These are phyloP conservation scores for Babesia bigemina DNA, from an alignment of 169 alveolate genomes.

Conservation along the genomic window DNA sequence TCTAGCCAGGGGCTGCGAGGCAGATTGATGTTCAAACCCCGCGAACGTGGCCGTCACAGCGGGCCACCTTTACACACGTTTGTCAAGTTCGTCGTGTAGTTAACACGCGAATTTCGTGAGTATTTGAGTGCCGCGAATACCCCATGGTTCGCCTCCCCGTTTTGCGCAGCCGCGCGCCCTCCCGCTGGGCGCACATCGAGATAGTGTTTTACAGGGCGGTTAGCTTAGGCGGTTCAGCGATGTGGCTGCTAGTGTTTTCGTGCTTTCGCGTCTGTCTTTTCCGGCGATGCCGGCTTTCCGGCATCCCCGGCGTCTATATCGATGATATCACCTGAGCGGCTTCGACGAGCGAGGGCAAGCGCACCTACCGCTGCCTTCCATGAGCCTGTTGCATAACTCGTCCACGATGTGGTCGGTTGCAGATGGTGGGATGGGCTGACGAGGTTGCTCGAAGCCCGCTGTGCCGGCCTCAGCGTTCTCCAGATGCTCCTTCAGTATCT, in stretches of 20 bases:
- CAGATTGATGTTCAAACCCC: no score
- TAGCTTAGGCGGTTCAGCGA: no score
- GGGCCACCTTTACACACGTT: no score
- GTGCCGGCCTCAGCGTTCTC: not conserved
- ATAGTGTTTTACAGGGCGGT: no score
- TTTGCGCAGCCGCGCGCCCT: no score
- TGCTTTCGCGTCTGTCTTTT: not conserved
- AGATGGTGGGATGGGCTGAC: not conserved
- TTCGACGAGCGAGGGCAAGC: not conserved
- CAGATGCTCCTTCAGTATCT: constrained; percentile 27
- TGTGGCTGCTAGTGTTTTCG: not conserved
- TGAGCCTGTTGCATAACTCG: constrained; percentile 11
- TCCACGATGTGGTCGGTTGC: constrained; percentile 31
- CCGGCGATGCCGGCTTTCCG: not conserved
- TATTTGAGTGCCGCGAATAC: no score
- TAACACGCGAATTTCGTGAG: no score
- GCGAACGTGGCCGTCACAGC: no score
- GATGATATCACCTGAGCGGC: constrained; percentile 3
- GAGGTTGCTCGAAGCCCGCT: not conserved
- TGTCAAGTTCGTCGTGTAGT: no score
- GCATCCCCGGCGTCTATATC: constrained; percentile 5
- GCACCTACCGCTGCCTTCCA: constrained; percentile 31
- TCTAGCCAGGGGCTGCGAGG: no score
- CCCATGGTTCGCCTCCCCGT: no score
- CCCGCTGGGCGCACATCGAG: no score